Evolutionary conservation across 225 moss, liverwort and hornwort species (phyloP).

Genomic region (Anthoceros angustus): DNA sequence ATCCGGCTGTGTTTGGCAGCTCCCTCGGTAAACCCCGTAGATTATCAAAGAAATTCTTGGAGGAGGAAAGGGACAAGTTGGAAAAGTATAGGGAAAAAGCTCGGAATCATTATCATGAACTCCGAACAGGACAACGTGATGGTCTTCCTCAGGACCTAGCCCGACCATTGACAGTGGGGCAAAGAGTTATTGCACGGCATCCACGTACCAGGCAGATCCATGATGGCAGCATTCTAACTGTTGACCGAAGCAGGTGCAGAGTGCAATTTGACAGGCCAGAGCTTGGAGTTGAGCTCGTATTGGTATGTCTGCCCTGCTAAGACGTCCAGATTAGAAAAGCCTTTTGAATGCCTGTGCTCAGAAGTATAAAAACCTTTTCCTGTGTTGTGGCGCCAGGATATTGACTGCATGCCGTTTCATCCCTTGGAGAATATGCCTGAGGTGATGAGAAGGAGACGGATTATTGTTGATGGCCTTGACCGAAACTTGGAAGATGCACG

Average conservation of each 20-base stretch:
- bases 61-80: conserved; percentile 81
- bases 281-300: conserved; percentile 94
- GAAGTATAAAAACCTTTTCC: no score
- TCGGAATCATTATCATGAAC: conserved; percentile 81
- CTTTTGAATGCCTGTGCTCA: no score
- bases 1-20: conserved; percentile 26
- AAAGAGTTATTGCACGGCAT: conserved; percentile 88
- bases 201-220: conserved; percentile 79
- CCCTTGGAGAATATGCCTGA: conserved; percentile 96
- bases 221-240: conserved; percentile 92
- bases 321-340: no score
- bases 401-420: conserved; percentile 90
- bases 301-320: conserved; percentile 25
- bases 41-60: conserved; percentile 67
- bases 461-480: conserved; percentile 50
- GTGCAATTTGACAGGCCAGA: conserved; percentile 99
- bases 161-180: conserved; percentile 85
- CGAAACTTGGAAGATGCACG: conserved; percentile 48
- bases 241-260: conserved; percentile 82
- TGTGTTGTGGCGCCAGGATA: conserved; percentile 35
- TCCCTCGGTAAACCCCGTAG: conserved; percentile 97
- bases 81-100: conserved; percentile 71
- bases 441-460: conserved; percentile 62
- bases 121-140: conserved; percentile 64
- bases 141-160: conserved; percentile 82